Percentiles rank a stretch among this genome's conserved stretches.
Evolutionary conservation across 2,329 filamentous ascomycete genomes (phyloP).

Genomic region (Diaporthe citrichinensis): DNA sequence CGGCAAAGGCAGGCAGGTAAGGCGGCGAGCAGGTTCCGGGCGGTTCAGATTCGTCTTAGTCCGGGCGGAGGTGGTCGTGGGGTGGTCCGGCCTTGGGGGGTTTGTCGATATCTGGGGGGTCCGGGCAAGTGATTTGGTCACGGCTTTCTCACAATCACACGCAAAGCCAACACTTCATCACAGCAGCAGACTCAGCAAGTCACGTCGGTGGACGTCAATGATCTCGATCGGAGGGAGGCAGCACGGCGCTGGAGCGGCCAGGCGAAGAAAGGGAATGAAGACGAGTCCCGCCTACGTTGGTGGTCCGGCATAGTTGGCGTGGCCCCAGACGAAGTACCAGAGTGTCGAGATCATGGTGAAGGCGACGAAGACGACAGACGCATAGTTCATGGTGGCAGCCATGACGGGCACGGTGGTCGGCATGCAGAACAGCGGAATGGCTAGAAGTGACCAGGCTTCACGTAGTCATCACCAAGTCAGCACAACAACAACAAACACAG

Average conservation of each 20-base stretch:
- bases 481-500: slow-evolving; percentile 39
- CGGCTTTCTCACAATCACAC: slow-evolving; percentile 35
- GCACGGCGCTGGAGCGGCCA: not conserved
- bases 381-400: slow-evolving; percentile 77
- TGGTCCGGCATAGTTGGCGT: slow-evolving; percentile 77
- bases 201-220: slow-evolving; percentile 32
- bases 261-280: slow-evolving; percentile 15
- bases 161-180: slow-evolving; percentile 36
- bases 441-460: slow-evolving; percentile 75
- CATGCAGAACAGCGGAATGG: slow-evolving; percentile 83
- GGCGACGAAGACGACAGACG: slow-evolving; percentile 79
- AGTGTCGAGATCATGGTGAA: slow-evolving; percentile 71
- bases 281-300: slow-evolving; percentile 49
- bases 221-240: slow-evolving; percentile 19
- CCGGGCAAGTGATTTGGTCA: slow-evolving; percentile 36
- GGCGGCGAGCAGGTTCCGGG: not conserved
- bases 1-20: slow-evolving; percentile 5
- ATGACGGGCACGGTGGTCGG: slow-evolving; percentile 74
- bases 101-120: slow-evolving; percentile 14
- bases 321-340: slow-evolving; percentile 81
- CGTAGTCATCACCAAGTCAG: slow-evolving; percentile 46
- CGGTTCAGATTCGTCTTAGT: slow-evolving; percentile 9
- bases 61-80: slow-evolving; percentile 18
- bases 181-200: slow-evolving; percentile 35
- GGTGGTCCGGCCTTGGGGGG: not conserved